Evolutionary conservation across 306 rosid species (phyloP), one percentile per base, ranked within the genome.

Genomic region (Quercus robur): DNA sequence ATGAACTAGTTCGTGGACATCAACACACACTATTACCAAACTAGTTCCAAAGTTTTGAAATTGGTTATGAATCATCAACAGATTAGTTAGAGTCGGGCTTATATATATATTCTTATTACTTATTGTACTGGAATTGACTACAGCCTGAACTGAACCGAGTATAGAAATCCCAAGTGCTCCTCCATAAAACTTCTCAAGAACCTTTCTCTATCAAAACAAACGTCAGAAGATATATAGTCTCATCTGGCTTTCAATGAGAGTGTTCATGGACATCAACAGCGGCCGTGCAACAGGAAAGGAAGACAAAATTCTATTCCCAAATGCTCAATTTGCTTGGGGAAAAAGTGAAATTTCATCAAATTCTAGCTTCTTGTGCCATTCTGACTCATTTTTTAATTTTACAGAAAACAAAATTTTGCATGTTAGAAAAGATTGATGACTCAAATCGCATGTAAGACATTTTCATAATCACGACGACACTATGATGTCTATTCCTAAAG

Each of bases 341-440:
- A 72, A 49, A 84, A 59, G 75, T 44, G 56, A 81, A 81, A 18
- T 58, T 44, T 46, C 38, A 56, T 70, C 21, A 26, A 18, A 57
- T 61, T 80, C 67, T 33, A 80, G 3, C 79, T 84, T 79, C 70
- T 83, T 85, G 56, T 74, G 86, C 64, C 76, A 10, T 35, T 81
- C 21, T 74, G 76, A 21, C 70, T 68, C 38, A 63, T 71, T 71
- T 78, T 28, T 78, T 23, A 73, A 77, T 33, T 12, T 44, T n/a
- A 41, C n/a, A 70, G 28, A 73, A 61, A 78, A 17, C 57, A 75
- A 63, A 69, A 62, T 19, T 73, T 80, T 38, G 21, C 13, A 30
- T 41, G 61, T 51, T 62, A 26, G 81, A 28, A n/a, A n/a, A 38
- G 21, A 84, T 74, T 63, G 72, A 68, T 55, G 61, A 54, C 26